phyloP scores from a whole-genome alignment of 257 asterid genomes.

The Linderniella brevidens region DNA sequence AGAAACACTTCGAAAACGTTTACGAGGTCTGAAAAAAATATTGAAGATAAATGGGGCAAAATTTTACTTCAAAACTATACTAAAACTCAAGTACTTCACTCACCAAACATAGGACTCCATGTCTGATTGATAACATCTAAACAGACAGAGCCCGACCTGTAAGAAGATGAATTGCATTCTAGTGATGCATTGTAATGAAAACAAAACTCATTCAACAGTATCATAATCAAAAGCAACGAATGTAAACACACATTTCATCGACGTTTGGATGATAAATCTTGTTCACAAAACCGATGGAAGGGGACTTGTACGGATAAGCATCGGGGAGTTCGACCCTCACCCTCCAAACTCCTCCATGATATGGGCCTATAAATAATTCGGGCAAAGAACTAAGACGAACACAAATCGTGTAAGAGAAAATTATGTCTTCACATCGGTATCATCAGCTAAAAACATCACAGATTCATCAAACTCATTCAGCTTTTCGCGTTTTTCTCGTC shows the following conservation, averaged over 20 bases:
- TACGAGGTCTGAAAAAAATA: conserved; percentile 46
- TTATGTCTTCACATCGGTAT: too few species aligned
- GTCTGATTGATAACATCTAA: conserved; percentile 88
- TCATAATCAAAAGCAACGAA: not conserved
- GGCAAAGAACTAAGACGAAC: not conserved
- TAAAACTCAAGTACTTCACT: conserved; percentile 4
- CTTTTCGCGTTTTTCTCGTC: too few species aligned
- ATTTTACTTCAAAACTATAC: not conserved
- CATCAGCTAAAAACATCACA: too few species aligned
- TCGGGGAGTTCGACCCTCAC: conserved; percentile 75
- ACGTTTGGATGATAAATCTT: conserved; percentile 92
- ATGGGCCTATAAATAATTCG: conserved; percentile 46
- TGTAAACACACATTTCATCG: conserved; percentile 68
- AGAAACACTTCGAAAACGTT: conserved; percentile 90
- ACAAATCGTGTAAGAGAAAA: not conserved
- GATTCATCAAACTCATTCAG: too few species aligned
- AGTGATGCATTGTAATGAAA: not conserved
- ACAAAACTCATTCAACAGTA: not conserved
- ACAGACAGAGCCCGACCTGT: conserved; percentile 91
- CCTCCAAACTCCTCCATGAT: conserved; percentile 82
- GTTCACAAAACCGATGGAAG: conserved; percentile 72
- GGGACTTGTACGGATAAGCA: conserved; percentile 86
- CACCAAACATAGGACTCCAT: conserved; percentile 98
- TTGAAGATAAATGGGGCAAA: not conserved
- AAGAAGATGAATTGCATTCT: too few species aligned